These are phyloP conservation scores for Neurospora crassa DNA, from an alignment of 2,329 filamentous ascomycete species.

Conservation along the genomic window DNA sequence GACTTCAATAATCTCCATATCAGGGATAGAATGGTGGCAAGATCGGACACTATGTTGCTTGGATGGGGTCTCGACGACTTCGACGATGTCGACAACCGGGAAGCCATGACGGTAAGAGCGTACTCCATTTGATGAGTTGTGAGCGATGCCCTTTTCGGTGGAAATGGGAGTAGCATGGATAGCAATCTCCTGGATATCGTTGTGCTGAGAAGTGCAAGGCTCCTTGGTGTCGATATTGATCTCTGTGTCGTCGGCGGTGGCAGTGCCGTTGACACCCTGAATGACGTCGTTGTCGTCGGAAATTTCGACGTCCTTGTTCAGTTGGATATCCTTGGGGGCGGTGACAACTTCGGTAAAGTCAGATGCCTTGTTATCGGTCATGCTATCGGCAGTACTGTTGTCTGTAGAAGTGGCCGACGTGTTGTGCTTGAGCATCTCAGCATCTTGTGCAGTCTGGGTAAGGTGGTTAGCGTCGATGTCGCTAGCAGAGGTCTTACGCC, in stretches of 20 bases:
- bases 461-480: not conserved
- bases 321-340: not conserved
- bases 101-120: not conserved
- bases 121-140: not conserved
- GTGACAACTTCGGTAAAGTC: fast-evolving
- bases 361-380: not conserved
- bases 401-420: not conserved
- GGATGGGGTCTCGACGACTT: not conserved
- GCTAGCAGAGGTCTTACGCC: not conserved
- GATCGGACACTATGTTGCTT: not conserved
- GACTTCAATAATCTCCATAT: not conserved
- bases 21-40: not conserved
- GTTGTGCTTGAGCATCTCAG: fast-evolving
- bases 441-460: not conserved
- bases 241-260: not conserved
- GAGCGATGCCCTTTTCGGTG: fast-evolving
- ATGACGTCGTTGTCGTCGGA: not conserved
- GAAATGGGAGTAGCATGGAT: not conserved
- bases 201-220: not conserved
- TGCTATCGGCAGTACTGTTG: fast-evolving
- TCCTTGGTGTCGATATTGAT: not conserved
- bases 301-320: not conserved
- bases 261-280: not conserved
- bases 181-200: not conserved
- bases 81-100: not conserved